A percentile compares a stretch with the other conserved stretches of the same genome.
Evolutionary conservation across 1,284 basidiomycete species (phyloP).

Genomic region (Porogramme epimiltina): DNA sequence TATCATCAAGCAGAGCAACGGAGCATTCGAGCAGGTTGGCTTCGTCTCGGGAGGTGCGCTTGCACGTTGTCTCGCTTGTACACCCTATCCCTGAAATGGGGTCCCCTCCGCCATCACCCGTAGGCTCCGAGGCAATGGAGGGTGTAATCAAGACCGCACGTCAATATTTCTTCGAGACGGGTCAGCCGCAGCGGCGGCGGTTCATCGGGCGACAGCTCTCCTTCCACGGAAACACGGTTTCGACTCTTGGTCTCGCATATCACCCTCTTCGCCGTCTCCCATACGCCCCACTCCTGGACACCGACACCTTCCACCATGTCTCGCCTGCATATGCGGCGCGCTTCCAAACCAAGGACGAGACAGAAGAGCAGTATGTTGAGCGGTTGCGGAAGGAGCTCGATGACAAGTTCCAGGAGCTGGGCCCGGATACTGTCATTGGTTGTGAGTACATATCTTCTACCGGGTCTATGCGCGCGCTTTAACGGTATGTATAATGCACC

Average conservation of each 20-base stretch:
- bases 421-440: conserved; percentile 77
- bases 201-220: conserved; percentile 81
- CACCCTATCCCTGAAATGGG: not conserved
- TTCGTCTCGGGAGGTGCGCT: conserved; percentile 71
- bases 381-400: conserved; percentile 79
- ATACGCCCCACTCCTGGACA: conserved; percentile 65
- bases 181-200: conserved; percentile 68
- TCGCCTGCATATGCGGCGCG: conserved; percentile 85
- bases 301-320: conserved; percentile 74
- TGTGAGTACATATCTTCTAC: conserved; percentile 46
- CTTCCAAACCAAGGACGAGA: conserved; percentile 69
- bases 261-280: conserved; percentile 68
- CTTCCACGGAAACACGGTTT: conserved; percentile 84
- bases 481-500: not conserved
- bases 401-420: conserved; percentile 79
- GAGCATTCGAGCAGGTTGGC: conserved; percentile 70
- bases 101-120: not conserved
- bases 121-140: conserved; percentile 87
- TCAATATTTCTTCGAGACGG: conserved; percentile 75
- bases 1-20: conserved; percentile 61
- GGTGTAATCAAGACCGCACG: conserved; percentile 75
- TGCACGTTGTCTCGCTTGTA: not conserved
- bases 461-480: not conserved
- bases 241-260: conserved; percentile 65
- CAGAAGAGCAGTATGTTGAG: conserved; percentile 76